phyloP scores from a whole-genome alignment of 805 yeast genomes.

The Debaryomyces hansenii region DNA sequence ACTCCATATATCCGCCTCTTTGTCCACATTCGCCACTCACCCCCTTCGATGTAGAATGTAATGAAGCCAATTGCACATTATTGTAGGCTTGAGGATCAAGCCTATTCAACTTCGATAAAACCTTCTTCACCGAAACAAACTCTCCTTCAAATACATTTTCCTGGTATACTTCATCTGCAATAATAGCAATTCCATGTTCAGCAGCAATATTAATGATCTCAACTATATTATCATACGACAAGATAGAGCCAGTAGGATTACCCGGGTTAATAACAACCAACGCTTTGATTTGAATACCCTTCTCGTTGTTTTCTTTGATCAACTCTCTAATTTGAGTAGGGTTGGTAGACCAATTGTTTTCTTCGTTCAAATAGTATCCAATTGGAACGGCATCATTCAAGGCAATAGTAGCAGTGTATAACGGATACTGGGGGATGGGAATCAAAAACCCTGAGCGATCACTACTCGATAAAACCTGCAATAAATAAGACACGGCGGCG shows the following conservation, averaged over 20 bases:
- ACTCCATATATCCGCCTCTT: constrained; percentile 98
- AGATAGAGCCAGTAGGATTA: constrained; percentile 93
- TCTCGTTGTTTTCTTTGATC: constrained; percentile 45
- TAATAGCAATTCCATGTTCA: constrained; percentile 75
- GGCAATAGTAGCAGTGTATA: constrained; percentile 92
- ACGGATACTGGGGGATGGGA: constrained; percentile 98
- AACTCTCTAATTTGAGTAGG: constrained; percentile 59
- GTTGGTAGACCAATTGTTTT: constrained; percentile 80
- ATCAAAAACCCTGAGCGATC: constrained; percentile 75
- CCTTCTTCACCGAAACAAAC: constrained; percentile 82
- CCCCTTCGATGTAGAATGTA: constrained; percentile 98
- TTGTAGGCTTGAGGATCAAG: constrained; percentile 55
- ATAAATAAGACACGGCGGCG: constrained; percentile 79
- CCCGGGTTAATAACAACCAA: constrained; percentile 97
- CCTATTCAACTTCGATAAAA: constrained; percentile 62
- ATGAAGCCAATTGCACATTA: constrained; percentile 83
- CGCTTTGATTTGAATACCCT: constrained; percentile 68
- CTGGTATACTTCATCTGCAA: constrained; percentile 98
- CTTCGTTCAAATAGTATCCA: constrained; percentile 85
- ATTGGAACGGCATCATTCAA: constrained; percentile 79
- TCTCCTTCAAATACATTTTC: constrained; percentile 83
- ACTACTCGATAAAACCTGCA: constrained; percentile 69
- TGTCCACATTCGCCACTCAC: constrained; percentile 99
- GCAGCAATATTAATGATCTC: constrained; percentile 80
- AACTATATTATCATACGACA: constrained; percentile 63